Base-by-base conservation (phyloP, 768 basidiomycete genomes). In the Pleurotus giganteus region DNA sequence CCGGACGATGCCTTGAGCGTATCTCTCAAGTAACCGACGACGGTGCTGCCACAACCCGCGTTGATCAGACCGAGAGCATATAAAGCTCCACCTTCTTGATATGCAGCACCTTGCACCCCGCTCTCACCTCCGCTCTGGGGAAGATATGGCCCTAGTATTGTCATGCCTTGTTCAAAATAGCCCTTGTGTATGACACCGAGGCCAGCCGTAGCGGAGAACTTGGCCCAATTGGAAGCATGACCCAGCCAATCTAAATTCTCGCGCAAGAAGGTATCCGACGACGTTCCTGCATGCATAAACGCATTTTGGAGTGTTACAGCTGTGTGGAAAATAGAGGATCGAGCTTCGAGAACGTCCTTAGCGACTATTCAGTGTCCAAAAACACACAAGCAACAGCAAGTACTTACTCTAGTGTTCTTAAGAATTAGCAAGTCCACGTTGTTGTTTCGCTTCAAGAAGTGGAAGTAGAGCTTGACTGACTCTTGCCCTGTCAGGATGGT, bases 171-270 rank as follows among this genome's bases (percentile, higher is more conserved):
- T 63, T 94, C 85, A 63, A 93, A 91, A 68, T 94, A 94, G 39
- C 97, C 97, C 66, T 96, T 95, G 75, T 98, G 94, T 59, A 99
- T 98, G 54, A 98, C 91, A 58, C 97, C 97, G 21, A 99, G 83
- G 7, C 91, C 94, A 17, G 97, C 94, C 11, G 97, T 98, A 4
- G 97, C 93, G 3, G 94, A 92, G 73, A 98, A 99, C 66, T 98
- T 99, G 26, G 94, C 91, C 97, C 97, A 99, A 67, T 99, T 98
- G 24, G 88, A 88, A 2, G 97, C 97, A 51, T 92, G 81, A 8
- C 85, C 91, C 3, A 99, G 83, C 94, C 95, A 99, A 66, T 98
- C 96, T 29, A 99, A 81, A 68, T 98, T 98, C 50, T 98, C 92
- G 11, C 94, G 86, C 17, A 99, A 76, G 74, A 98, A 99, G 23